Base-by-base conservation (phyloP, 2,329 filamentous ascomycete species). In the Curvularia sp. region DNA sequence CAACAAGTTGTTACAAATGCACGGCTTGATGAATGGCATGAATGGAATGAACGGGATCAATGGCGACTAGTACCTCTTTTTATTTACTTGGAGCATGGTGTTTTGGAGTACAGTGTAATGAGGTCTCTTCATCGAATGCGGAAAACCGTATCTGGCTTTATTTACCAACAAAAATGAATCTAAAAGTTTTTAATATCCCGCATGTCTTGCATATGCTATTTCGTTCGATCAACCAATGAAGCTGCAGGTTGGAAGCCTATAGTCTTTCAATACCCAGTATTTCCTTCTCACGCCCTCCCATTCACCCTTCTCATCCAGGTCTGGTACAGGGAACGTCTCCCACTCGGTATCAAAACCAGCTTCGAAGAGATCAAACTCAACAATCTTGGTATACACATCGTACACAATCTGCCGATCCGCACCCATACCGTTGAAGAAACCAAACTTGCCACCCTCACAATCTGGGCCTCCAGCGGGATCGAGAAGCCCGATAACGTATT, bases 351-450 rank as follows among this genome's bases (percentile, higher is more conserved):
- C 94, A 67, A 97, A 86, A 0, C 93, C 93, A 9, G 92, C 92
- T 67, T 98, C 93, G 62, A 89, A 87, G 22, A 96, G 82, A 78
- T 98, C 93, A 83, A 97, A 89, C 78, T 98, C 94, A 1, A 92
- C 89, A 2, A 98, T 79, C 73, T 91, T 92, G 53, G 89, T 91
- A 79, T 98, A 98, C 24, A 99, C 93, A 79, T 98, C 95, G 78
- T 98, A 98, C 78, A 92, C 97, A 61, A 98, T 89, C 76, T 89
- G 89, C 46, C 95, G 84, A 78, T 99, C 95, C 2, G 95, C 95
- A 0, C 95, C 95, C 57, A 98, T 87, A 0, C 95, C 86, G 65
- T 88, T 87, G 75, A 88, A 89, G 77, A 88, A 88, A 31, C 86
- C 84, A 75, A 87, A 88, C 47, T 78, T 81, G 0, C 84, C 84